Conservation (phyloP, 768 basidiomycete genomes). For the Chalciporus piperatus region DNA sequence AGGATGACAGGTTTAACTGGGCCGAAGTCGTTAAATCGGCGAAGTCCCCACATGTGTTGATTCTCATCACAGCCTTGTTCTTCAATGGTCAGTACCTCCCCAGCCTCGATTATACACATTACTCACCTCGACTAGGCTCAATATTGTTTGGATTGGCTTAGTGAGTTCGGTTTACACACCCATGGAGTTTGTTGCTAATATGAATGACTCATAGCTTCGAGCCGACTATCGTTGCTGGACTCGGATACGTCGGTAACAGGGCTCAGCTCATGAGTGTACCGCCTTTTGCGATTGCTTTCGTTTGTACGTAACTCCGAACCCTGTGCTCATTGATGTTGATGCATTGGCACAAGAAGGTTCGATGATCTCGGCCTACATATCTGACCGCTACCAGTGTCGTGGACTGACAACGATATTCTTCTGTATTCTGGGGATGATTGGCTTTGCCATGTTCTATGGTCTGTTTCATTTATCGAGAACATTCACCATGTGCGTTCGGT, state of each 20-base stretch:
- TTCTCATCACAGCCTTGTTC: slow-evolving; percentile 51
- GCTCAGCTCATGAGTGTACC: slow-evolving; percentile 65
- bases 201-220: slow-evolving; percentile 51
- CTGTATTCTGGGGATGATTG: slow-evolving; percentile 41
- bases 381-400: slow-evolving; percentile 52
- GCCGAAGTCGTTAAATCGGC: slow-evolving; percentile 48
- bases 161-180: slow-evolving; percentile 24
- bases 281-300: slow-evolving; percentile 51
- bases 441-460: slow-evolving; percentile 59
- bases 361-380: slow-evolving; percentile 43
- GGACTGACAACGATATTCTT: slow-evolving; percentile 46
- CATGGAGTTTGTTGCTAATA: slow-evolving; percentile 32
- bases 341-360: slow-evolving; percentile 28
- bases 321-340: neutral
- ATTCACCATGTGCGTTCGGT: too few relatives aligned
- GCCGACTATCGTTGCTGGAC: slow-evolving; percentile 64
- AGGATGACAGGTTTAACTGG: slow-evolving; percentile 51
- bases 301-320: slow-evolving; percentile 32
- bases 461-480: slow-evolving; percentile 11
- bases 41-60: slow-evolving; percentile 50
- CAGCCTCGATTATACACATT: neutral
- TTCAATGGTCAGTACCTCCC: slow-evolving; percentile 40
- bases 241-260: slow-evolving; percentile 52
- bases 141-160: slow-evolving; percentile 20
- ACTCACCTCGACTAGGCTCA: slow-evolving; percentile 5